phyloP scores from a whole-genome alignment of 2,329 filamentous ascomycete genomes.

The Aspergillus felis region DNA sequence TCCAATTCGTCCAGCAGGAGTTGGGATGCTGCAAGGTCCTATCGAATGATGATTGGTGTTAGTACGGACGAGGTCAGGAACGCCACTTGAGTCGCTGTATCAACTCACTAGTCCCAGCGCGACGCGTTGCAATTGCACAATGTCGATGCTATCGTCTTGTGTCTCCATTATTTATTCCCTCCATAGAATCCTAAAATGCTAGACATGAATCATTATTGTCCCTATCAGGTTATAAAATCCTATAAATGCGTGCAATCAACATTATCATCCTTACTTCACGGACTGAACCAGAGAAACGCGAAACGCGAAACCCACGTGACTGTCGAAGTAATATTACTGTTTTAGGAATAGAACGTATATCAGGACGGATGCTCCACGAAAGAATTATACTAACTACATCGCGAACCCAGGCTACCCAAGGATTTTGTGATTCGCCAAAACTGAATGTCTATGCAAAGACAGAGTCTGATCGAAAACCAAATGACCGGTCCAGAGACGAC shows the following conservation, averaged over 20 bases:
- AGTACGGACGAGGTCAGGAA: conserved; percentile 25
- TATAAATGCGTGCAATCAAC: neutral
- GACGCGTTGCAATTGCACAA: conserved; percentile 38
- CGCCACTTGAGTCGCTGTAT: conserved; percentile 23
- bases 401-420: neutral
- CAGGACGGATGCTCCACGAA: neutral
- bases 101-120: conserved; percentile 38
- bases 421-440: neutral
- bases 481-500: neutral
- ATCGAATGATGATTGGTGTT: conserved; percentile 18
- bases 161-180: conserved; percentile 31
- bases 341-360: conserved; percentile 9
- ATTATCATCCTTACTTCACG: neutral
- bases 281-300: conserved; percentile 21
- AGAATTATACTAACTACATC: neutral
- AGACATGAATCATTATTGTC: neutral
- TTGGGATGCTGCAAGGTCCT: conserved; percentile 31
- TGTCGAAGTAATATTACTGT: conserved; percentile 22
- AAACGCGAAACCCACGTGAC: conserved; percentile 30
- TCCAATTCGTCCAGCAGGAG: conserved; percentile 10
- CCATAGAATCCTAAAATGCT: neutral
- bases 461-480: neutral
- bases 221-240: neutral
- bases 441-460: neutral
- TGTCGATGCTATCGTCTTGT: conserved; percentile 39